phyloP scores from a whole-genome alignment of 2,329 filamentous ascomycete species.

The Trichoderma oligosporum region DNA sequence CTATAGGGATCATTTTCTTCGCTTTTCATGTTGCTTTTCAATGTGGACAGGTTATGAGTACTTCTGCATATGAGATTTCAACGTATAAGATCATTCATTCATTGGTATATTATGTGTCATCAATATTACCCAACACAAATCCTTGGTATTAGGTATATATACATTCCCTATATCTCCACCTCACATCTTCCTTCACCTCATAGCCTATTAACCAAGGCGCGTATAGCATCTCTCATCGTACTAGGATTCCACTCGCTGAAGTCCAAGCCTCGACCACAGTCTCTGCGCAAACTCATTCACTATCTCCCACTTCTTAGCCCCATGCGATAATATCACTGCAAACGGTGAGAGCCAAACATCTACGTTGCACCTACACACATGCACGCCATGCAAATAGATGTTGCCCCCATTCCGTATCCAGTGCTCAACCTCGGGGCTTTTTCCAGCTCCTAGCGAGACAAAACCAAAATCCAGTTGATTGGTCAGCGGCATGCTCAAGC shows the following conservation, averaged over 20 bases:
- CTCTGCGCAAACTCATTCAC: constrained; percentile 17
- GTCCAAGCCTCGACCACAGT: constrained; percentile 15
- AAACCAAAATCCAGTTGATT: constrained; percentile 16
- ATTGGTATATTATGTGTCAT: too few relatives aligned
- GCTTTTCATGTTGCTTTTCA: too few relatives aligned
- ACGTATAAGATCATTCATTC: too few relatives aligned
- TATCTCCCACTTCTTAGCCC: constrained; percentile 15
- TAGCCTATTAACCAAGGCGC: too few relatives aligned
- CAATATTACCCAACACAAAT: too few relatives aligned
- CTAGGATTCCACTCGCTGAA: neutral
- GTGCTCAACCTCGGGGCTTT: constrained; percentile 15
- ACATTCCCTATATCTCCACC: too few relatives aligned
- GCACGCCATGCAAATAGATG: constrained; percentile 14
- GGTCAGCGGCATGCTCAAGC: neutral
- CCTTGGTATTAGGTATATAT: too few relatives aligned
- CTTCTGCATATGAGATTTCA: too few relatives aligned
- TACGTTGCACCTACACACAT: constrained; percentile 15
- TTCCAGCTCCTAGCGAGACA: constrained; percentile 5
- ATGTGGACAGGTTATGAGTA: too few relatives aligned
- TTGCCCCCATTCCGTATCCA: constrained; percentile 17
- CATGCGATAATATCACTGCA: constrained; percentile 12
- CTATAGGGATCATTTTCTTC: too few relatives aligned
- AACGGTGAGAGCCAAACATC: constrained; percentile 17
- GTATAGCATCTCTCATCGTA: neutral
- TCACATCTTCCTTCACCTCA: too few relatives aligned